Evolutionary conservation across 2,329 filamentous ascomycete species (phyloP).

Genomic region (Aspergillus calidoustus): DNA sequence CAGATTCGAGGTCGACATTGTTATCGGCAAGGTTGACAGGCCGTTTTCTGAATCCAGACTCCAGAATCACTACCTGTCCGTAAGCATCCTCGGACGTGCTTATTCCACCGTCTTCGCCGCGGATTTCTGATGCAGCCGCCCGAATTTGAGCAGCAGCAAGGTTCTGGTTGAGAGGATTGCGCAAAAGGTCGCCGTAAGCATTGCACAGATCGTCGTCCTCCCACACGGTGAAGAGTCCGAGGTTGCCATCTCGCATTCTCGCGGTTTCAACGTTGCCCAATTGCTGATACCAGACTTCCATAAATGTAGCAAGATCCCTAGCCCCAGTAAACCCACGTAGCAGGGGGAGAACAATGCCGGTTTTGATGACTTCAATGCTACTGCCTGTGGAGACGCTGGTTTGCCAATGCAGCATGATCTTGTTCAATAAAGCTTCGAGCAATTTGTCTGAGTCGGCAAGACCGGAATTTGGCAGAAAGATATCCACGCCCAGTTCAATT

Average conservation of each 20-base stretch:
- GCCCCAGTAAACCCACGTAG: conserved; percentile 46
- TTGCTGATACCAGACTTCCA: conserved; percentile 47
- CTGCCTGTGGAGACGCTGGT: conserved; percentile 22
- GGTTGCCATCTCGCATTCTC: conserved; percentile 28
- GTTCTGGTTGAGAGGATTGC: conserved; percentile 35
- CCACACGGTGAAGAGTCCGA: conserved; percentile 45
- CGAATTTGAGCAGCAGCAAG: conserved; percentile 37
- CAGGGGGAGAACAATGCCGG: conserved; percentile 45
- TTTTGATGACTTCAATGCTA: conserved; percentile 42
- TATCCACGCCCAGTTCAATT: conserved; percentile 47
- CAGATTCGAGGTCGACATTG: conserved; percentile 28
- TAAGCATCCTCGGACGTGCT: conserved; percentile 35
- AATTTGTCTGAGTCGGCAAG: conserved; percentile 42
- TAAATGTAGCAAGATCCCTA: conserved; percentile 46
- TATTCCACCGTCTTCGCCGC: conserved; percentile 33
- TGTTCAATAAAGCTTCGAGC: conserved; percentile 41
- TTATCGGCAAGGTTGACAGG: conserved; percentile 28
- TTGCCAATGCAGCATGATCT: conserved; percentile 40
- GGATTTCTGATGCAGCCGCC: conserved; percentile 34
- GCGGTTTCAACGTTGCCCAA: conserved; percentile 42
- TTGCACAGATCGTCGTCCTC: conserved; percentile 50
- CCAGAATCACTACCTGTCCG: conserved; percentile 41
- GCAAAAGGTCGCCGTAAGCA: conserved; percentile 40
- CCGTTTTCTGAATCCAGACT: conserved; percentile 39
- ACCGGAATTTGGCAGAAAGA: conserved; percentile 51